Evolutionary conservation across 1,139 yeast genomes (phyloP).

Genomic region (Hemisphaericaspora xylanilytica): DNA sequence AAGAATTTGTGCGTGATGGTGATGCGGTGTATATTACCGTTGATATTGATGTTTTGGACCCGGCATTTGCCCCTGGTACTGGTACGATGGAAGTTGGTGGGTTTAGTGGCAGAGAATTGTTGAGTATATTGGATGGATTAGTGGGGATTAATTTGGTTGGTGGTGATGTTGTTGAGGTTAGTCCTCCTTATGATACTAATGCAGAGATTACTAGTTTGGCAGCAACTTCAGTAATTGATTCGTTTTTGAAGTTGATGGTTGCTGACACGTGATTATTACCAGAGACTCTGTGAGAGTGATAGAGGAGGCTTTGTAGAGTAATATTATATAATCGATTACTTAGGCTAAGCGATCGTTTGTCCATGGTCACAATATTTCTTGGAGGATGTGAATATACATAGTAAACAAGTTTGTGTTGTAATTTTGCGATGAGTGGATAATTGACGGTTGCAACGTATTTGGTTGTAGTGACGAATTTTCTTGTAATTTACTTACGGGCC

Average conservation of each 20-base stretch:
- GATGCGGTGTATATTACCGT: slow-evolving; percentile 50
- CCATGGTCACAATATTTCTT: too few relatives aligned
- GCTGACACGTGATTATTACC: not conserved
- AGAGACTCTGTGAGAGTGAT: too few relatives aligned
- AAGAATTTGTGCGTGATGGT: slow-evolving; percentile 14
- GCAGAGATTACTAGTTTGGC: slow-evolving; percentile 51
- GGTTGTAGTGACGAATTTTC: too few relatives aligned
- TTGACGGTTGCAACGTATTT: too few relatives aligned
- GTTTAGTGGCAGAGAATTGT: slow-evolving; percentile 48
- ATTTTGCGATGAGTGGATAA: too few relatives aligned
- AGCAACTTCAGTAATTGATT: slow-evolving; percentile 54
- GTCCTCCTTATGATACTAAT: slow-evolving; percentile 52
- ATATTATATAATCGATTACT: not conserved
- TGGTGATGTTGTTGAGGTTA: slow-evolving; percentile 58
- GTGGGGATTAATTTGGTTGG: slow-evolving; percentile 51
- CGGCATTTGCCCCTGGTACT: slow-evolving; percentile 54
- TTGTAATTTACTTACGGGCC: too few relatives aligned
- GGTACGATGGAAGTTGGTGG: slow-evolving; percentile 61
- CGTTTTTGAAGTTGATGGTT: slow-evolving; percentile 46
- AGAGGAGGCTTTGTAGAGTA: not conserved
- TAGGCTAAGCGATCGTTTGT: too few relatives aligned
- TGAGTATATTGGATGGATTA: slow-evolving; percentile 46
- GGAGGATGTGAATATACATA: too few relatives aligned
- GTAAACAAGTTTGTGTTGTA: too few relatives aligned
- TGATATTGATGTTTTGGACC: slow-evolving; percentile 57